These are phyloP conservation scores for Byssoonygena ceratinophila DNA, from an alignment of 2,329 filamentous ascomycete genomes.

Conservation along the genomic window DNA sequence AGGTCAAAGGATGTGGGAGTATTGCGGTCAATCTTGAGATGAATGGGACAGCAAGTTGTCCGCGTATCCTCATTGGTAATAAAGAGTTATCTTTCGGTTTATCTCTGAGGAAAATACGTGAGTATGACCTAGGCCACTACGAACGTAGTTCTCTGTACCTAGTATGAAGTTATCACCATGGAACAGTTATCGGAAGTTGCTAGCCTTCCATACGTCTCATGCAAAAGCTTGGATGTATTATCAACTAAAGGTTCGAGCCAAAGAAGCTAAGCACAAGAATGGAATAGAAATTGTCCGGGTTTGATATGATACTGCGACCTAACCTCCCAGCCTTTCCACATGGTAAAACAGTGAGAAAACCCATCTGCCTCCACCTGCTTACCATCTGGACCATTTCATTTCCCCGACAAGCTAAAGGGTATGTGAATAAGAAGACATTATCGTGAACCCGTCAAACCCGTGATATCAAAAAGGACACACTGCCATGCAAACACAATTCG, in stretches of 20 bases:
- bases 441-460: conserved; percentile 1
- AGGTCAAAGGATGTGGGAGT: too few relatives aligned
- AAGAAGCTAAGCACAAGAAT: neutral
- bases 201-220: neutral
- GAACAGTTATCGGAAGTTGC: too few relatives aligned
- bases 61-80: too few relatives aligned
- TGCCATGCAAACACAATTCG: neutral
- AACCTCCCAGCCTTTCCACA: neutral
- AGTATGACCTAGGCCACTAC: too few relatives aligned
- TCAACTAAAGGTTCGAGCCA: neutral
- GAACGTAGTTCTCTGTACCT: too few relatives aligned
- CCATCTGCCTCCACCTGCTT: neutral
- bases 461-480: neutral
- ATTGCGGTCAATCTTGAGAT: too few relatives aligned
- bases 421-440: conserved; percentile 7
- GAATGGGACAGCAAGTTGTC: too few relatives aligned
- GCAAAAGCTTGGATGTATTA: neutral
- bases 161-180: too few relatives aligned
- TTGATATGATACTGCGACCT: neutral
- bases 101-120: too few relatives aligned
- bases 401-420: conserved; percentile 2
- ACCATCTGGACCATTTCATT: neutral
- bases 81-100: too few relatives aligned
- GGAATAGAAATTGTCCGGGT: neutral
- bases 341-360: conserved; percentile 1